Conservation (phyloP, 352 stramenopile genomes). For the Peronospora tabacina region DNA sequence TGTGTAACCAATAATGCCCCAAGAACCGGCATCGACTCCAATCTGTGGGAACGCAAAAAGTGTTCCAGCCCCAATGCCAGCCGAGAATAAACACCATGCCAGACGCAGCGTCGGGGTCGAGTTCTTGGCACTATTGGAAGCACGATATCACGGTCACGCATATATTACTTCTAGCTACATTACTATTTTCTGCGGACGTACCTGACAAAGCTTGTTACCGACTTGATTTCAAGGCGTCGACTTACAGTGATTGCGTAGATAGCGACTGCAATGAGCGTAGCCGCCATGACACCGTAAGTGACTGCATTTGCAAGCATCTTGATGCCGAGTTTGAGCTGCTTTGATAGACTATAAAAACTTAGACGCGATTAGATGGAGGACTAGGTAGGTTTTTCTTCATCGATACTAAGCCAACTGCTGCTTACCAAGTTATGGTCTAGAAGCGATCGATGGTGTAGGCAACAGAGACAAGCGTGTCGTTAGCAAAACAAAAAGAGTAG, state of each 20-base stretch:
- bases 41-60: constrained; percentile 74
- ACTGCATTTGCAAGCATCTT: constrained; percentile 44
- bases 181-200: constrained; percentile 8
- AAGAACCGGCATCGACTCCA: constrained; percentile 57
- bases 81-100: constrained; percentile 75
- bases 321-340: not conserved
- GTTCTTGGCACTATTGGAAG: constrained; percentile 48
- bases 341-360: constrained; percentile 1
- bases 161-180: constrained; percentile 15
- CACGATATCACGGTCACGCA: too few relatives aligned
- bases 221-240: constrained; percentile 45
- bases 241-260: constrained; percentile 61
- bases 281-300: constrained; percentile 53
- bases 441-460: too few relatives aligned
- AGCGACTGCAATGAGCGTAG: constrained; percentile 51
- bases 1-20: constrained; percentile 71
- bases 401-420: too few relatives aligned
- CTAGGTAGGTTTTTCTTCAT: too few relatives aligned
- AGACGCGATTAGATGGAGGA: too few relatives aligned
- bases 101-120: constrained; percentile 44
- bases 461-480: too few relatives aligned
- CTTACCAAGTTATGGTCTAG: too few relatives aligned
- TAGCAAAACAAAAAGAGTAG: constrained; percentile 1
- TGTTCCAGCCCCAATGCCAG: constrained; percentile 67
- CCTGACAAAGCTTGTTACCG: constrained; percentile 58